Percentiles rank a stretch among this genome's conserved stretches.
phyloP scores from a whole-genome alignment of 176 grass and related monocot species.

The Oryza australiensis region DNA sequence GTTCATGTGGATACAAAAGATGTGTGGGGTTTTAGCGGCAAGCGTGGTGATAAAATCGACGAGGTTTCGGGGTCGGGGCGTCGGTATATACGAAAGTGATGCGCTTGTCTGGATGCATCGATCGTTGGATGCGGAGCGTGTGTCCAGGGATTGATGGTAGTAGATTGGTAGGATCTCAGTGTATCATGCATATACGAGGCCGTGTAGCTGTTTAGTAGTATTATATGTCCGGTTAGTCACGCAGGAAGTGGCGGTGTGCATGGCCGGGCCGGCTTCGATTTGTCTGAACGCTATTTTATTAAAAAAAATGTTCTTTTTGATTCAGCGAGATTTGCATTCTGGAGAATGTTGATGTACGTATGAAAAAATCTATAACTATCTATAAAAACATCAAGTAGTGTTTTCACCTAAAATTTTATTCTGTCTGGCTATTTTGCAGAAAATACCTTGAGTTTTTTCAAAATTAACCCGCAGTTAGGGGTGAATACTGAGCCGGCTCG shows the following conservation, averaged over 20 bases:
- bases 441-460: no score
- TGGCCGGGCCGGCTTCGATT: neutral
- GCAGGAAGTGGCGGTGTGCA: neutral
- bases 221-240: constrained; percentile 17
- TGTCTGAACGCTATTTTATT: neutral
- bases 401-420: no score
- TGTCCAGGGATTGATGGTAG: neutral
- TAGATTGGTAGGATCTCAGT: neutral
- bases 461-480: no score
- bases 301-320: neutral
- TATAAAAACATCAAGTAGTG: no score
- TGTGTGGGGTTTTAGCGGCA: constrained; percentile 14
- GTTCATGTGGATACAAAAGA: constrained; percentile 10
- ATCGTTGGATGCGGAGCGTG: neutral
- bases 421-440: no score
- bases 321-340: neutral
- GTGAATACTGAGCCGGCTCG: no score
- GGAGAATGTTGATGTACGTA: no score
- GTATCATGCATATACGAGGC: neutral
- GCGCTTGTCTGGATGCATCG: neutral
- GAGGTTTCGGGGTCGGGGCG: neutral
- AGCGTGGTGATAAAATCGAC: constrained; percentile 49
- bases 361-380: no score
- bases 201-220: neutral
- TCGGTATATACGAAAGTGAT: constrained; percentile 20